Base-by-base conservation (phyloP, 1,284 basidiomycete genomes). In the Leucoagaricus sp. region DNA sequence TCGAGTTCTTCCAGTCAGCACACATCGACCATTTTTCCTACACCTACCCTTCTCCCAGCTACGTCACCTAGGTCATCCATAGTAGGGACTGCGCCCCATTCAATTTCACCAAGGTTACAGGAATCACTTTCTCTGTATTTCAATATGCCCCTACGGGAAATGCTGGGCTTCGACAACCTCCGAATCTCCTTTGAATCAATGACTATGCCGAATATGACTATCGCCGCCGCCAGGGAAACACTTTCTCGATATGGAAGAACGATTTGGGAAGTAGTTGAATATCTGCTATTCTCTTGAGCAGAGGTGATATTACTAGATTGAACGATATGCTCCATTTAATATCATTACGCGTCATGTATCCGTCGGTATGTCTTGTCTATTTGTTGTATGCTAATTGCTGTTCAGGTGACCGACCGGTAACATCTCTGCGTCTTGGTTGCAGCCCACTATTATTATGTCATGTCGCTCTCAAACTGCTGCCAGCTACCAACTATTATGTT, bases 91-190 rank as follows among this genome's bases (percentile, higher is more conserved):
- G 36, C 36, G 4, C 36, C 8, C 15, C 17, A 4, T 23, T 41
- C 40, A 2, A 6, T 21, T 7, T 8, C 46, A 12, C n/a, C 44
- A 19, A 10, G 33, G 8, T 4, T 33, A 17, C 42, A 13, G 21
- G 10, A 57, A 13, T 12, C 42, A 6, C 49, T 55, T n/a, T 17
- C 55, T 4, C 19, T 10, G 31, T 15, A 31, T 19, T 10, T 33
- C 9, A 23, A 47, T 17, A 38, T 9, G 19, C 40, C 49, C 12
- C 7, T 52, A n/a, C 44, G 38, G 54, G 49, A 51, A 29, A 51
- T 13, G 33, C 48, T 57, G 10, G 49, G 54, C 47, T 38, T 57
- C 45, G 38, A 17, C 59, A 25, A 49, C 31, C 19, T 55, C 49
- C 40, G 60, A 31, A 33, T 51, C 36, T 36, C 49, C 6, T 25